A percentile compares a stretch with the other conserved stretches of the same genome.
These are phyloP conservation scores for Podospora conica DNA, from an alignment of 495 filamentous ascomycete species.

Conservation along the genomic window DNA sequence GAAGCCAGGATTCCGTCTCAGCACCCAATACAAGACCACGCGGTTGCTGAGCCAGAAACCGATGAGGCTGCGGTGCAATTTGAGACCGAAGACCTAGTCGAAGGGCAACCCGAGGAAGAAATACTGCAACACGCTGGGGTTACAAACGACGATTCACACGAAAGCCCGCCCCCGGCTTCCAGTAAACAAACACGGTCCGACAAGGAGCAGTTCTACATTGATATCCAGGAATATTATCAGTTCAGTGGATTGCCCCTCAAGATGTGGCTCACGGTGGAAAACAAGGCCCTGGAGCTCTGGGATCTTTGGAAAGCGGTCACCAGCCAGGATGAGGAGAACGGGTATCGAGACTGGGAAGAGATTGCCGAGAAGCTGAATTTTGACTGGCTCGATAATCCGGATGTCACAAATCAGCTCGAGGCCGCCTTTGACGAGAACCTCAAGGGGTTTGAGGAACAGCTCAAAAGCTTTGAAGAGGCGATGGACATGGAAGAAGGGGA, in stretches of 20 bases:
- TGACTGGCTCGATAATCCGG: slow-evolving; percentile 30
- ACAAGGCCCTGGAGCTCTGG: slow-evolving; percentile 29
- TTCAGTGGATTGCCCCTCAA: background rate
- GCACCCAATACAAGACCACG: too few species aligned
- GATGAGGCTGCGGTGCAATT: background rate
- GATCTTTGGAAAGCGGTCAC: slow-evolving; percentile 31
- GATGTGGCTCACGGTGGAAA: slow-evolving; percentile 22
- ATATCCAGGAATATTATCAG: slow-evolving; percentile 23
- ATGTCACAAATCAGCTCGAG: slow-evolving; percentile 31
- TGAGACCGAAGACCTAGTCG: too few species aligned
- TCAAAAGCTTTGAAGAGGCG: slow-evolving; percentile 15
- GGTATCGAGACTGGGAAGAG: slow-evolving; percentile 32
- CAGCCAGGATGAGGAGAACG: slow-evolving; percentile 18
- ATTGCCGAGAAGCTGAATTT: slow-evolving; percentile 35
- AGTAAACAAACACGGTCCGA: background rate
- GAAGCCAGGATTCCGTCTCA: background rate
- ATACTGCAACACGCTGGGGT: background rate
- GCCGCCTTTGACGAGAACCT: slow-evolving; percentile 29
- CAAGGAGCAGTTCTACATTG: slow-evolving; percentile 21
- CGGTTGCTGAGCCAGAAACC: background rate
- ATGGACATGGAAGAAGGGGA: slow-evolving; percentile 9
- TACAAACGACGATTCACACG: background rate
- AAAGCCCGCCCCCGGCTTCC: background rate
- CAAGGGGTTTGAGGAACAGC: slow-evolving; percentile 25
- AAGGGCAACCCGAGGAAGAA: background rate